Percentiles rank a stretch among this genome's conserved stretches.
These are phyloP conservation scores for Solanum arcanum DNA, from an alignment of 257 asterid species.

Conservation along the genomic window DNA sequence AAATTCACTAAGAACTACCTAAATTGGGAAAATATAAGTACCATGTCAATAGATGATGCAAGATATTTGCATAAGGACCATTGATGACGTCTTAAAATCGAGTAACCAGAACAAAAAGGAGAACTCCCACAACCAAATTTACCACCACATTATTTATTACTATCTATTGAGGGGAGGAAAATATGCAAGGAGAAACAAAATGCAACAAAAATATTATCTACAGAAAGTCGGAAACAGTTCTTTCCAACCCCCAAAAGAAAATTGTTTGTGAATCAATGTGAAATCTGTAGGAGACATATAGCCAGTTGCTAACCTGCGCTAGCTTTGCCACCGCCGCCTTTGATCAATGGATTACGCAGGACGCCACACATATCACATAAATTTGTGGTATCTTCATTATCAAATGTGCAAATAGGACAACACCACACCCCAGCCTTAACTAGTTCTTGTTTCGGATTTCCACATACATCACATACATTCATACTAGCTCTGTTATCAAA, in stretches of 20 bases:
- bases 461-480: constrained; percentile 85
- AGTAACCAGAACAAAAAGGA: not conserved
- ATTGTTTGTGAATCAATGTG: not conserved
- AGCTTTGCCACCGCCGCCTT: constrained; percentile 21
- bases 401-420: constrained; percentile 88
- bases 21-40: not conserved
- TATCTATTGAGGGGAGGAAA: not conserved
- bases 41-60: not conserved
- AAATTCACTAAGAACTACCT: not conserved
- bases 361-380: constrained; percentile 95
- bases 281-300: not conserved
- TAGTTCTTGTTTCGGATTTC: constrained; percentile 18
- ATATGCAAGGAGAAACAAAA: not conserved
- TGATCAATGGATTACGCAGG: constrained; percentile 74
- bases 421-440: constrained; percentile 50
- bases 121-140: not conserved
- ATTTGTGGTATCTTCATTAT: constrained; percentile 61
- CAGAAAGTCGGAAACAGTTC: not conserved
- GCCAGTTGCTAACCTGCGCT: constrained; percentile 36
- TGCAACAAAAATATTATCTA: not conserved
- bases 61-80: not conserved
- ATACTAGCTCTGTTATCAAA: constrained; percentile 68
- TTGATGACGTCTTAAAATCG: not conserved
- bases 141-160: not conserved
- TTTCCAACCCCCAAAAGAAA: not conserved